Conservation (phyloP, 768 basidiomycete species). For the Pholiota conissans region DNA sequence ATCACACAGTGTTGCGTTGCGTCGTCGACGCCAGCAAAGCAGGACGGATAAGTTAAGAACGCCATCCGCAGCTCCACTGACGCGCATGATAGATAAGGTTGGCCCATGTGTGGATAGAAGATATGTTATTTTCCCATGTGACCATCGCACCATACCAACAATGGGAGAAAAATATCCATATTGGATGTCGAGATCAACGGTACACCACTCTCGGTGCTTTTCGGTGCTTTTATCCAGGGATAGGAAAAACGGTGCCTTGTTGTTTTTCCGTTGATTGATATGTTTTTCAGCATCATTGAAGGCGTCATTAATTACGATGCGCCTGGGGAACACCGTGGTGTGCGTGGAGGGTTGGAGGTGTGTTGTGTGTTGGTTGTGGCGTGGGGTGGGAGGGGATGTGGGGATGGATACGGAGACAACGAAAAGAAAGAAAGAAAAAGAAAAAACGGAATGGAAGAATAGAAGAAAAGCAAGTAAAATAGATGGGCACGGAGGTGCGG, state of each 20-base stretch:
- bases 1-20: no score
- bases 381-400: neutral
- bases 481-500: neutral
- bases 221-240: neutral
- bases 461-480: neutral
- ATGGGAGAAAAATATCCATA: neutral
- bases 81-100: no score
- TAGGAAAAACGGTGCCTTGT: neutral
- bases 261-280: neutral
- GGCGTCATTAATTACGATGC: neutral
- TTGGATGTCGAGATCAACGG: neutral
- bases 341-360: neutral
- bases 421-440: conserved; percentile 6
- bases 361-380: no score
- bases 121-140: neutral
- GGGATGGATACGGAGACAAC: neutral
- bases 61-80: no score
- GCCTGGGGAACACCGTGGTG: neutral
- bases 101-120: no score
- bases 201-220: neutral
- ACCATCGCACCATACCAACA: neutral
- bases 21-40: no score
- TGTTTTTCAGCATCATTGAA: neutral
- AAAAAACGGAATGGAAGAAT: neutral
- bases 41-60: no score